Percentiles rank a stretch among this genome's conserved stretches.
These are phyloP conservation scores for Pelargonium citronellum DNA, from an alignment of 441 rosid species.

Conservation along the genomic window DNA sequence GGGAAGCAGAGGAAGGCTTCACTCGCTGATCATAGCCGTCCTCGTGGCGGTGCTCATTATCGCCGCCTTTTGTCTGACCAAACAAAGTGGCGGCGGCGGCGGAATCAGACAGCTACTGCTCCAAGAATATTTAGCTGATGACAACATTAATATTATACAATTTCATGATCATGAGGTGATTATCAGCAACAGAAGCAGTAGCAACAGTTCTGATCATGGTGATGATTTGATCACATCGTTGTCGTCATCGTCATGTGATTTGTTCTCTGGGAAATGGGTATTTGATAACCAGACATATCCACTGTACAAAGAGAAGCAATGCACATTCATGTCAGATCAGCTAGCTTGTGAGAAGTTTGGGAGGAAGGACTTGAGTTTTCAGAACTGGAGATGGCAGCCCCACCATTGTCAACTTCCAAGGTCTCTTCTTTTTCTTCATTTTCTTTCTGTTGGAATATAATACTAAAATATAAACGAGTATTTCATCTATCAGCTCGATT, in stretches of 20 bases:
- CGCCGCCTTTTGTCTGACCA: constrained; percentile 30
- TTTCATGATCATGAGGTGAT: too few species aligned
- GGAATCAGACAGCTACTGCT: not conserved
- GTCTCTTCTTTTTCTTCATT: constrained; percentile 16
- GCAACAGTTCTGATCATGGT: too few species aligned
- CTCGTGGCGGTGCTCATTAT: constrained; percentile 48
- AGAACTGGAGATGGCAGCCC: constrained; percentile 59
- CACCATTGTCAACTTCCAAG: constrained; percentile 55
- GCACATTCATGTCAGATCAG: constrained; percentile 56
- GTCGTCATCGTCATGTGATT: constrained; percentile 25
- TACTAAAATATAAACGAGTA: too few species aligned
- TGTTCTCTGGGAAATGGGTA: constrained; percentile 57
- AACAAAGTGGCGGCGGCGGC: constrained; percentile 17
- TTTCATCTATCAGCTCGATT: too few species aligned
- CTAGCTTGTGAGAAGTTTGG: constrained; percentile 55
- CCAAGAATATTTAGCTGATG: too few species aligned
- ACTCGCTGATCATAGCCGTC: constrained; percentile 48
- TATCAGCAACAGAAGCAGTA: too few species aligned
- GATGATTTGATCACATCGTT: too few species aligned
- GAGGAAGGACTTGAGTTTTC: constrained; percentile 41
- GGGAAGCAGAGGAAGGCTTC: constrained; percentile 53
- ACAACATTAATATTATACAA: too few species aligned
- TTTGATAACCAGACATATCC: constrained; percentile 41
- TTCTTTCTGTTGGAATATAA: not conserved
- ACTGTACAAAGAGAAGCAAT: constrained; percentile 41